phyloP scores from a whole-genome alignment of 257 asterid species.

The Plantago ovata region DNA sequence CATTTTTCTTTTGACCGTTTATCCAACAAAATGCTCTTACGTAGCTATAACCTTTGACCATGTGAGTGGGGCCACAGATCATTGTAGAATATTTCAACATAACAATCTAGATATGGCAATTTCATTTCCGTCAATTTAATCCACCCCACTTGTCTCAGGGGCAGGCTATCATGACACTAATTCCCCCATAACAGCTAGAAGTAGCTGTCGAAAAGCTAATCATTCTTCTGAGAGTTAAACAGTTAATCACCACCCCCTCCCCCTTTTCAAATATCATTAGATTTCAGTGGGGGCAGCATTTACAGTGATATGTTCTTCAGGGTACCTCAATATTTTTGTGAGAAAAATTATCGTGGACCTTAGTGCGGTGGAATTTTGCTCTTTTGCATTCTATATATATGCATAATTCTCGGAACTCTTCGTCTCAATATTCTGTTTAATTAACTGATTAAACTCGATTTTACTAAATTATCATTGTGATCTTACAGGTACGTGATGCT shows the following conservation, averaged over 20 bases:
- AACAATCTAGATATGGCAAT: no score
- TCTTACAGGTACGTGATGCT: slow-evolving; percentile 89
- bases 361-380: slow-evolving; percentile 3
- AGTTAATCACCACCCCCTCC: no score
- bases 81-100: no score
- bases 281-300: neutral
- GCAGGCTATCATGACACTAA: no score
- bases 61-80: neutral
- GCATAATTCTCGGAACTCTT: slow-evolving; percentile 2
- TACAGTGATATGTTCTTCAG: neutral
- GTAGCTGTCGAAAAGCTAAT: no score
- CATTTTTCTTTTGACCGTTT: neutral
- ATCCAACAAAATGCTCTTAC: neutral
- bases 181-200: no score
- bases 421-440: neutral
- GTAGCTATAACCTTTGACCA: neutral
- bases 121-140: no score
- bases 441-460: neutral
- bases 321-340: neutral
- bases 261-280: neutral
- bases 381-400: slow-evolving; percentile 4
- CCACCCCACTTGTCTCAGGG: no score
- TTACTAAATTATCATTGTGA: slow-evolving; percentile 18
- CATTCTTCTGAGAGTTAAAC: no score
- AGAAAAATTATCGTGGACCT: neutral